Evolutionary conservation across 129 eudicot species (phyloP), one percentile per base, ranked within the genome.

Genomic region (Ambrosia trifida): DNA sequence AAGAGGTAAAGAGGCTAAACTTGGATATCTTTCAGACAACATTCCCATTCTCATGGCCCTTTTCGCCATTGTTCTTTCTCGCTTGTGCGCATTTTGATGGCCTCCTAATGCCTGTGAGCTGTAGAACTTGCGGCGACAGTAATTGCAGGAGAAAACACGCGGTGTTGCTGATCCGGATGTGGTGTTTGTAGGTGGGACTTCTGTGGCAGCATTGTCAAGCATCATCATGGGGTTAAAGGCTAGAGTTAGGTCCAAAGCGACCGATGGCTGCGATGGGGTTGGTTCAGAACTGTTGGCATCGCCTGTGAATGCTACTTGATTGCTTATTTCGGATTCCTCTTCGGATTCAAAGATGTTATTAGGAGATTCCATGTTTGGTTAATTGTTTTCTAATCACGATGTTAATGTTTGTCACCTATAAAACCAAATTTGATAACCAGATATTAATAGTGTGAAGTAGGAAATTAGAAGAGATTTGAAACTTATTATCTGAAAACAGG

Each of bases 91-190:
- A 28, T 92, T 92, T 49, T 92, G 98, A 72, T 92, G 98, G 19
- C 98, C 98, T 14, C 96, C 98, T n/a, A 92, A 67, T 14, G 98
- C 98, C 70, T 92, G 98, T 9, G 98, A 89, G 84, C 96, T 92
- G 74, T 86, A 89, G 70, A 92, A 92, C 53, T 92, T 89, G 64
- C 98, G 85, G 68, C 84, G 73, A 65, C 98, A 92, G 67, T 84
- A 92, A 60, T 86, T 92, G 85, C 98, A 92, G 16, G 98, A 86
- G 68, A 92, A 92, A 33, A 92, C 80, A 17, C 97, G 73, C 1
- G 88, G 80, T 31, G 47, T 49, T 47, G 70, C 68, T 54, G 79
- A 57, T 54, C 81, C 83, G 0, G 74, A 31, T 11, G 72, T 66
- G 40, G 79, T 77, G 70, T 46, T 76, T 38, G 64, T 73, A 79